Base-by-base conservation (phyloP, 2,329 filamentous ascomycete genomes). In the Ophiostoma pallidulum region DNA sequence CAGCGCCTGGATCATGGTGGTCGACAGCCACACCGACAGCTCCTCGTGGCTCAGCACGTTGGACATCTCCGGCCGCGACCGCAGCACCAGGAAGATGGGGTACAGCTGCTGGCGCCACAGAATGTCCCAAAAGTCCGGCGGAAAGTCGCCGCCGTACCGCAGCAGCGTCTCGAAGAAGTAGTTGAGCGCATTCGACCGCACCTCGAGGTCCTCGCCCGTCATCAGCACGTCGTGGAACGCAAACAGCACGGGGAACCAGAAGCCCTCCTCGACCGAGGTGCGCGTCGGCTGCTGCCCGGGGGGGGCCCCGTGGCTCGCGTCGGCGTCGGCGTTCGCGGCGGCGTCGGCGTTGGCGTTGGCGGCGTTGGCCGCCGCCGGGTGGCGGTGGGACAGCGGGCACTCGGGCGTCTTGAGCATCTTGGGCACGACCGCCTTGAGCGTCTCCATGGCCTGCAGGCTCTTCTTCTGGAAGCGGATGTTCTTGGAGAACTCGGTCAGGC, bases 381-480 rank as follows among this genome's bases (percentile, higher is more conserved):
- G 45, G 3, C 76, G 78, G 43, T 84, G 78, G 4, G 86, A 94
- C 3, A 98, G 70, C 0, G 92, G 91, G 56, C 92, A 98, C 64
- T 98, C 92, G 0, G 92, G 91, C 4, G 91, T 95, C 61, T 86
- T 86, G 36, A 98, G 75, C 91, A 98, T 96, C 60, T 86, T 88
- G 0, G 88, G 86, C 41, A 98, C 89, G 16, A 91, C 88, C 0
- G 88, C 89, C 64, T 96, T 97, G 33, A 99, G 70, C 4, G 89
- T 83, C 65, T 99, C 92, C 62, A 99, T 91, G 1, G 92, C 91
- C 60, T 95, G 89, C 45, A 99, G 65, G 16, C 90, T 95, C 72
- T 97, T 97, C 73, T 97, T 97, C 65, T 98, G 92, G 69, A 98
- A 99, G 60, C 84, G 90, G 65, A 89, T 84, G 63, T 99, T 98